These are phyloP conservation scores for Pythium rhizo-oryzae DNA, from an alignment of 352 stramenopile genomes.

Conservation along the genomic window DNA sequence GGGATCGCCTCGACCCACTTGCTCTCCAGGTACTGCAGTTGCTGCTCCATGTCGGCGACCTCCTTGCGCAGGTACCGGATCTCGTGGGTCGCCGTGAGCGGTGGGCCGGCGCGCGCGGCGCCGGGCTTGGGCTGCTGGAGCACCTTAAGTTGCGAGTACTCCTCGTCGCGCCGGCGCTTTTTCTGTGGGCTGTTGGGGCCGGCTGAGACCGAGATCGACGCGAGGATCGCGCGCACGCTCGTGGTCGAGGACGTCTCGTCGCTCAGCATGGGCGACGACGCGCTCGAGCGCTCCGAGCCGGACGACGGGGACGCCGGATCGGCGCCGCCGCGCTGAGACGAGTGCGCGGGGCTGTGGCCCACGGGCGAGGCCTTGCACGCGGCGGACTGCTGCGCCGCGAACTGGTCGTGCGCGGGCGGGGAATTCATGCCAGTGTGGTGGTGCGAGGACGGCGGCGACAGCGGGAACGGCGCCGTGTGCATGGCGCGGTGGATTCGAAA, in stretches of 20 bases:
- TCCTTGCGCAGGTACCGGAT: conserved; percentile 52
- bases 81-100: conserved; percentile 42
- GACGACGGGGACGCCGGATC: conserved; percentile 11
- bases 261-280: conserved; percentile 7
- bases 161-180: conserved; percentile 24
- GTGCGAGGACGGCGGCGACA: background rate
- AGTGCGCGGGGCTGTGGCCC: background rate
- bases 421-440: background rate
- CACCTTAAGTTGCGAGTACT: conserved; percentile 17
- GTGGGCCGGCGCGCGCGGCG: conserved; percentile 4
- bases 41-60: conserved; percentile 40
- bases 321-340: background rate
- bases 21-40: conserved; percentile 42
- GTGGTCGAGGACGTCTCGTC: background rate
- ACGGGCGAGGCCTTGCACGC: conserved; percentile 10
- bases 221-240: conserved; percentile 22
- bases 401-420: background rate
- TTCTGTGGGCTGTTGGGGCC: conserved; percentile 14
- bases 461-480: background rate
- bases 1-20: conserved; percentile 51
- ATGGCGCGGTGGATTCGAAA: background rate
- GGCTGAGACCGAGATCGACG: conserved; percentile 18
- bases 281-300: conserved; percentile 19
- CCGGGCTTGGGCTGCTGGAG: conserved; percentile 22
- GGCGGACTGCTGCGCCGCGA: background rate